Evolutionary conservation across 768 basidiomycete genomes (phyloP).

Genomic region (Sporobolomyces pararoseus): DNA sequence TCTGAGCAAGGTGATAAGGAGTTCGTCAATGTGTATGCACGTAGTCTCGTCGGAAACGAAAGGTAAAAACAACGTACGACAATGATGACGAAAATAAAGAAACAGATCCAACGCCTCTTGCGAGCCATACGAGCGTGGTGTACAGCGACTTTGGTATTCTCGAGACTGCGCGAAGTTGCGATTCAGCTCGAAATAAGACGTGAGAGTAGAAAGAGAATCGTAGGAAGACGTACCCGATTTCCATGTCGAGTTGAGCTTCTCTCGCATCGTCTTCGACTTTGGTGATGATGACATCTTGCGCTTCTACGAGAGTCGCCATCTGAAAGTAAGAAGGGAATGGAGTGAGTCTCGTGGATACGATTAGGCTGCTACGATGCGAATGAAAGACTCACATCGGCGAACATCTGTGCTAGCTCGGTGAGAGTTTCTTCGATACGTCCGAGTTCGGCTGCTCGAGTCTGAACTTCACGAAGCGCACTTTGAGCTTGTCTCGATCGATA

Average conservation of each 20-base stretch:
- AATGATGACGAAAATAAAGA: slow-evolving; percentile 56
- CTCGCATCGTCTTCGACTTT: slow-evolving; percentile 61
- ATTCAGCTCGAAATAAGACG: background rate
- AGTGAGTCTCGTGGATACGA: no score
- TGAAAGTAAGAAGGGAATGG: slow-evolving; percentile 45
- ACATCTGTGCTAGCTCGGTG: slow-evolving; percentile 75
- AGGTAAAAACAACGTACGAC: background rate
- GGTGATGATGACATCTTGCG: slow-evolving; percentile 70
- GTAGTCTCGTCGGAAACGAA: no score
- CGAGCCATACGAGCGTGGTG: slow-evolving; percentile 78
- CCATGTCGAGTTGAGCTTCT: slow-evolving; percentile 64
- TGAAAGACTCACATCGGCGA: slow-evolving; percentile 61
- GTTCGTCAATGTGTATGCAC: no score
- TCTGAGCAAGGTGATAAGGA: background rate
- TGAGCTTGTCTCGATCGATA: slow-evolving; percentile 66
- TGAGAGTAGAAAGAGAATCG: slow-evolving; percentile 49
- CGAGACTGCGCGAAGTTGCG: slow-evolving; percentile 48
- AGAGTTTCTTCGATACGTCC: slow-evolving; percentile 76
- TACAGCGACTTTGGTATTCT: slow-evolving; percentile 82
- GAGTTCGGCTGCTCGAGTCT: slow-evolving; percentile 78
- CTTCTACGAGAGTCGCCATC: slow-evolving; percentile 73
- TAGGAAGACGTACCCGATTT: slow-evolving; percentile 53
- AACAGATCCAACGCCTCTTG: slow-evolving; percentile 85
- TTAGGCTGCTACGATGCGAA: no score
- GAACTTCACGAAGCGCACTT: slow-evolving; percentile 75